A percentile compares a stretch with the other conserved stretches of the same genome.
phyloP scores from a whole-genome alignment of 352 stramenopile species.

The Pythium dissotocum region DNA sequence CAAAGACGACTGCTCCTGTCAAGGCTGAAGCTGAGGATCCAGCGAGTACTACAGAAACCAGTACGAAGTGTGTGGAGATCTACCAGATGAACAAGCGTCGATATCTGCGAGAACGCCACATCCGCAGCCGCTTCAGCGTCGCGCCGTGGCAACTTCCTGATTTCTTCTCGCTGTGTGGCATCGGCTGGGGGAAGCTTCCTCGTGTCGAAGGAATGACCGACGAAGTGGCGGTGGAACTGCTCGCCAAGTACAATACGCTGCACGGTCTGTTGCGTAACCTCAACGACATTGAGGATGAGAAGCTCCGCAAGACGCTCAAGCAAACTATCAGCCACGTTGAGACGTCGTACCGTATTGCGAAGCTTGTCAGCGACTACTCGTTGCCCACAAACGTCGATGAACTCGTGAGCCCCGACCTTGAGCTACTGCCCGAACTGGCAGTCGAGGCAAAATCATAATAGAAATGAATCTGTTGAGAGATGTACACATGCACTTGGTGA shows the following conservation, averaged over 20 bases:
- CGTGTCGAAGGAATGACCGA: conserved; percentile 58
- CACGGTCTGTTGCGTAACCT: conserved; percentile 61
- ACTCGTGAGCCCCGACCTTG: conserved; percentile 41
- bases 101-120: conserved; percentile 63
- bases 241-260: conserved; percentile 61
- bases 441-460: not conserved
- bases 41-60: not conserved
- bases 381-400: conserved; percentile 57
- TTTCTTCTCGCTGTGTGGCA: conserved; percentile 65
- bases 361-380: conserved; percentile 50
- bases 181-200: conserved; percentile 67
- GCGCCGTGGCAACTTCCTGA: conserved; percentile 44
- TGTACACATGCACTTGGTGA: no score
- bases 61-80: conserved; percentile 47
- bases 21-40: not conserved
- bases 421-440: conserved; percentile 4
- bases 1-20: not conserved
- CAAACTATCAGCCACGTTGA: conserved; percentile 73
- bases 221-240: conserved; percentile 57
- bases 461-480: not conserved
- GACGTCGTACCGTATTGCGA: conserved; percentile 74
- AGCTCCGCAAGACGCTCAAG: conserved; percentile 65
- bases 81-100: conserved; percentile 75
- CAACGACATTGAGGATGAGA: conserved; percentile 53
- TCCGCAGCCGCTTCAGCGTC: conserved; percentile 60